These are phyloP conservation scores for Oidiodendron maius DNA, from an alignment of 495 filamentous ascomycete genomes.

Conservation along the genomic window DNA sequence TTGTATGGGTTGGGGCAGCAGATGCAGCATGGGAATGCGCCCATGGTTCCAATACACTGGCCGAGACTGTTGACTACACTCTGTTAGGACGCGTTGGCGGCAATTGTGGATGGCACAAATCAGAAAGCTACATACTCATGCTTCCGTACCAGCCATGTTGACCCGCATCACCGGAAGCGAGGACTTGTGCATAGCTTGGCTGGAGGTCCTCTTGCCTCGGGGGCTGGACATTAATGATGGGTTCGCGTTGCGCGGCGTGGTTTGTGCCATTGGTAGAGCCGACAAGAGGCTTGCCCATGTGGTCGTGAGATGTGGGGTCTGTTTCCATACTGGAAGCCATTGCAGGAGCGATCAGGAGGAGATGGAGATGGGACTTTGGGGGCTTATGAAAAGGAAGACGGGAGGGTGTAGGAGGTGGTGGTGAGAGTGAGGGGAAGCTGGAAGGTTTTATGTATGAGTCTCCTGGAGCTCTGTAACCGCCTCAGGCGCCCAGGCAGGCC, in stretches of 20 bases:
- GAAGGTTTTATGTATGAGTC: no score
- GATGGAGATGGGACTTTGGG: neutral
- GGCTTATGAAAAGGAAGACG: neutral
- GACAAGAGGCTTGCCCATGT: neutral
- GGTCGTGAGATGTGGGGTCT: slow-evolving; percentile 7
- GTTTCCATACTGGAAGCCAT: slow-evolving; percentile 17
- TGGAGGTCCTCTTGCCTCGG: slow-evolving; percentile 80
- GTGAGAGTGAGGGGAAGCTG: no score
- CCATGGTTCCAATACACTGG: slow-evolving; percentile 67
- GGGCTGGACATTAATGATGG: slow-evolving; percentile 71
- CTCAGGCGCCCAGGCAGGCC: no score
- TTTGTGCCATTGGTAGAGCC: slow-evolving; percentile 5
- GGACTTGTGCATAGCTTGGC: slow-evolving; percentile 73
- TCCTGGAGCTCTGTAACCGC: no score
- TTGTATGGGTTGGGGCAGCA: slow-evolving; percentile 96
- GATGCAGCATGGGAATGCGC: slow-evolving; percentile 90
- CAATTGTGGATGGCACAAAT: neutral
- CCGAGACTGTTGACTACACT: slow-evolving; percentile 67
- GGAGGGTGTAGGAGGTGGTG: no score
- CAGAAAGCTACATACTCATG: slow-evolving; percentile 61
- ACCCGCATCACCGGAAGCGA: slow-evolving; percentile 64
- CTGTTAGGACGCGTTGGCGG: neutral
- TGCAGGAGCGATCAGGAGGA: slow-evolving; percentile 5
- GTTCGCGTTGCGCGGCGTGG: slow-evolving; percentile 23
- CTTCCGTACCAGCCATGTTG: slow-evolving; percentile 85